Evolutionary conservation across 352 stramenopile species (phyloP).

Genomic region (Phytopythium mirpurense): DNA sequence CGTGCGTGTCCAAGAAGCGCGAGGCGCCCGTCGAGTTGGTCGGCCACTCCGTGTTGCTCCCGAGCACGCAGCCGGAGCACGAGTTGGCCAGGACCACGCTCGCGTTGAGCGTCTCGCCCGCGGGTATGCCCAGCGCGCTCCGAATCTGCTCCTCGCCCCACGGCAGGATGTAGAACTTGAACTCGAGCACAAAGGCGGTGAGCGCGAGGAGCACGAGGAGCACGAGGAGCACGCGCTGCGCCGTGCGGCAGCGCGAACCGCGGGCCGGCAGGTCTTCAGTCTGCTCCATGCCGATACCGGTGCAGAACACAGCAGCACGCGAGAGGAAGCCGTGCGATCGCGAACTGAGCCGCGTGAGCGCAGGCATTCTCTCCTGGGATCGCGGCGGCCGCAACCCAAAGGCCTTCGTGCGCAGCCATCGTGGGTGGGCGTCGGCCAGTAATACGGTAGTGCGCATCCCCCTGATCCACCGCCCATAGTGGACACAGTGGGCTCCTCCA

Average conservation of each 20-base stretch:
- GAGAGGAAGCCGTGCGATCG: not conserved
- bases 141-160: slow-evolving; percentile 77
- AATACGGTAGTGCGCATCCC: too few species aligned
- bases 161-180: slow-evolving; percentile 66
- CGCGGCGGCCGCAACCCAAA: too few species aligned
- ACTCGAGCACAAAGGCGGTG: slow-evolving; percentile 46
- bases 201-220: slow-evolving; percentile 49
- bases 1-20: slow-evolving; percentile 74
- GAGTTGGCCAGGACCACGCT: slow-evolving; percentile 53
- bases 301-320: not conserved
- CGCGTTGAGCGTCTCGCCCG: slow-evolving; percentile 37
- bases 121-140: slow-evolving; percentile 32
- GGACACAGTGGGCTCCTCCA: too few species aligned
- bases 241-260: slow-evolving; percentile 30
- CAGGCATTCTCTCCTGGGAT: too few species aligned
- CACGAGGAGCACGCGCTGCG: slow-evolving; percentile 61
- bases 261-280: not conserved
- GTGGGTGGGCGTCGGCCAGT: not conserved
- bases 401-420: not conserved
- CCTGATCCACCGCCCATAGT: too few species aligned
- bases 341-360: not conserved
- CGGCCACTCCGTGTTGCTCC: slow-evolving; percentile 78
- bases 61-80: slow-evolving; percentile 82
- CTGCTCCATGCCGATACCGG: too few species aligned
- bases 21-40: slow-evolving; percentile 57